A percentile compares a stretch with the other conserved stretches of the same genome.
These are phyloP conservation scores for Starmera pachycereana DNA, from an alignment of 805 yeast genomes.

Conservation along the genomic window DNA sequence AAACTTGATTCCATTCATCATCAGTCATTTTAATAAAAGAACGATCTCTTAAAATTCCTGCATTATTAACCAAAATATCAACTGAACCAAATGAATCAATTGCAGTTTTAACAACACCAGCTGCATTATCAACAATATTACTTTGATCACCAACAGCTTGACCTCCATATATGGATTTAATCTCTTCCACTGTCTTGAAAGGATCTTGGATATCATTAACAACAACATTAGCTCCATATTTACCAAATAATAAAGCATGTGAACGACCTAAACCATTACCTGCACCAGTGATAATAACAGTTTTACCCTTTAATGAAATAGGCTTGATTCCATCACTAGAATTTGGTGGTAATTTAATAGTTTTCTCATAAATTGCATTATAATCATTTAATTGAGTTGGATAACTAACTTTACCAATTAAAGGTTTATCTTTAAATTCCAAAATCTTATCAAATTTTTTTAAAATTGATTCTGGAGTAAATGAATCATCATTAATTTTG, in stretches of 20 bases:
- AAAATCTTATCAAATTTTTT: constrained; percentile 51
- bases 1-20: constrained; percentile 72
- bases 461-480: constrained; percentile 81
- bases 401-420: constrained; percentile 47
- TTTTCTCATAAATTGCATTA: constrained; percentile 42
- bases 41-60: constrained; percentile 88
- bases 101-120: constrained; percentile 68
- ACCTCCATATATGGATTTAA: constrained; percentile 53
- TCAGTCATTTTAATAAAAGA: constrained; percentile 80
- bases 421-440: constrained; percentile 49
- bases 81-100: constrained; percentile 68
- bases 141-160: constrained; percentile 76
- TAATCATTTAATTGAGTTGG: constrained; percentile 72
- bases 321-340: constrained; percentile 42
- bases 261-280: constrained; percentile 92
- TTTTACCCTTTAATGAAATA: constrained; percentile 67
- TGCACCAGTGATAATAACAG: constrained; percentile 89
- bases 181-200: constrained; percentile 60
- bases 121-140: constrained; percentile 71
- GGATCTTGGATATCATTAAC: constrained; percentile 86
- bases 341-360: constrained; percentile 39
- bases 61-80: constrained; percentile 83
- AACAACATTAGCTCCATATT: constrained; percentile 90
- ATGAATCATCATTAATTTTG: constrained; percentile 55
- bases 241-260: constrained; percentile 77